phyloP scores from a whole-genome alignment of 768 basidiomycete genomes.

The Phylloporus arenicola region DNA sequence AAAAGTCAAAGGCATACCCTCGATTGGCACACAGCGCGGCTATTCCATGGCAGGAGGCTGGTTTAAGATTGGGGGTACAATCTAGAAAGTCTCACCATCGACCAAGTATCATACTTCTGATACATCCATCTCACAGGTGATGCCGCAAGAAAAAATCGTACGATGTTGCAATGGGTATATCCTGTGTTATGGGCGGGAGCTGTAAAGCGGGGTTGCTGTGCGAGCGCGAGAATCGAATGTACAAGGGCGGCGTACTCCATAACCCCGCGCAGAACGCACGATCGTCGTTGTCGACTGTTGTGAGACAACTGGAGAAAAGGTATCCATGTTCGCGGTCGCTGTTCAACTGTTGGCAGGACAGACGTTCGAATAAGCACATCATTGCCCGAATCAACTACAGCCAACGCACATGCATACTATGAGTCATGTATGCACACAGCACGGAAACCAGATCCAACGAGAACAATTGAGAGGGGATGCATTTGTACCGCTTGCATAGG shows the following conservation, averaged over 20 bases:
- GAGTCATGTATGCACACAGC: neutral
- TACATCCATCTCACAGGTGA: neutral
- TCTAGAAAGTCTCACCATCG: neutral
- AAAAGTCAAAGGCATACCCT: neutral
- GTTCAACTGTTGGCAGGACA: neutral
- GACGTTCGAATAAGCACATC: neutral
- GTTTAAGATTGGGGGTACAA: neutral
- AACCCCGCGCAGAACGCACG: neutral
- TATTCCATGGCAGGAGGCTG: neutral
- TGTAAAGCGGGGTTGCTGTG: conserved; percentile 2
- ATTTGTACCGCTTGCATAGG: neutral
- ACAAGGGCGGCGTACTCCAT: neutral
- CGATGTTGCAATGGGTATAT: neutral
- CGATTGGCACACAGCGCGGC: neutral
- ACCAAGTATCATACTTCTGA: neutral
- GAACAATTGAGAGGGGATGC: neutral
- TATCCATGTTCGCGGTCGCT: conserved; percentile 8
- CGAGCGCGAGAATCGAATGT: neutral
- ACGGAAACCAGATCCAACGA: neutral
- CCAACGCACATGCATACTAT: neutral
- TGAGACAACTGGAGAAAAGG: neutral
- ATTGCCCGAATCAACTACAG: neutral
- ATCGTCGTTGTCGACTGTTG: conserved; percentile 6
- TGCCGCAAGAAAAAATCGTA: neutral
- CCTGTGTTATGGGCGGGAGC: neutral